These are phyloP conservation scores for Tolypocladium pustulatum DNA, from an alignment of 2,329 filamentous ascomycete species.

Conservation along the genomic window DNA sequence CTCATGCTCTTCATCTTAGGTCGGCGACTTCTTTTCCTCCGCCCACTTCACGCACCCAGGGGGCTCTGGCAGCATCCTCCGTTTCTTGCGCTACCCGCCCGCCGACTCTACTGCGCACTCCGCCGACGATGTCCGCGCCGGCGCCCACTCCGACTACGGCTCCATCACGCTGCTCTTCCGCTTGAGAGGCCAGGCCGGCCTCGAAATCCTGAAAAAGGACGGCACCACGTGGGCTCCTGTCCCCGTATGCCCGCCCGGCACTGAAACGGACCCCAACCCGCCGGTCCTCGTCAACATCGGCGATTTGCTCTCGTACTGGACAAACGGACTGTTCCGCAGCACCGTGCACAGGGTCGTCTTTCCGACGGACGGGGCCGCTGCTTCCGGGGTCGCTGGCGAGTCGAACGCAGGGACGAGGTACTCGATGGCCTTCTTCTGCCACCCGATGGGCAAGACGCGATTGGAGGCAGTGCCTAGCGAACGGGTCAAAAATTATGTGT, in stretches of 20 bases:
- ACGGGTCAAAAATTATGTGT: slow-evolving; percentile 34
- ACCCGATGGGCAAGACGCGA: slow-evolving; percentile 43
- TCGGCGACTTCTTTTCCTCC: slow-evolving; percentile 42
- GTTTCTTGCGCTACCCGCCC: slow-evolving; percentile 64
- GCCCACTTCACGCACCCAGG: slow-evolving; percentile 36
- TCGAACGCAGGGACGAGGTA: slow-evolving; percentile 43
- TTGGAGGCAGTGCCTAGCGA: slow-evolving; percentile 52
- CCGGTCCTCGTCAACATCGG: slow-evolving; percentile 75
- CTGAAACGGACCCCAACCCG: slow-evolving; percentile 47
- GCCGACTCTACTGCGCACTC: slow-evolving; percentile 31
- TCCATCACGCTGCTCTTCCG: slow-evolving; percentile 73
- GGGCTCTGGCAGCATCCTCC: slow-evolving; percentile 49
- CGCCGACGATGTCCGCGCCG: slow-evolving; percentile 63
- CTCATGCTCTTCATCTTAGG: slow-evolving; percentile 13
- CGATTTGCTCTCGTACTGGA: slow-evolving; percentile 73
- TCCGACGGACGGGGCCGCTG: slow-evolving; percentile 15
- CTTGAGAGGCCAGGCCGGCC: slow-evolving; percentile 69
- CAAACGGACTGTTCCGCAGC: slow-evolving; percentile 72
- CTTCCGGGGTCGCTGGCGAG: slow-evolving; percentile 27
- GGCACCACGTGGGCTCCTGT: slow-evolving; percentile 47
- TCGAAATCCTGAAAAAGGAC: slow-evolving; percentile 64
- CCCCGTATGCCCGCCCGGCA: slow-evolving; percentile 53
- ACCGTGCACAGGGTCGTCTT: slow-evolving; percentile 88
- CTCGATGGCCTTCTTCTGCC: slow-evolving; percentile 60
- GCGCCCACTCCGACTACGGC: slow-evolving; percentile 84